Evolutionary conservation across 2,329 filamentous ascomycete genomes (phyloP).

Genomic region (Calonectria henricotiae): DNA sequence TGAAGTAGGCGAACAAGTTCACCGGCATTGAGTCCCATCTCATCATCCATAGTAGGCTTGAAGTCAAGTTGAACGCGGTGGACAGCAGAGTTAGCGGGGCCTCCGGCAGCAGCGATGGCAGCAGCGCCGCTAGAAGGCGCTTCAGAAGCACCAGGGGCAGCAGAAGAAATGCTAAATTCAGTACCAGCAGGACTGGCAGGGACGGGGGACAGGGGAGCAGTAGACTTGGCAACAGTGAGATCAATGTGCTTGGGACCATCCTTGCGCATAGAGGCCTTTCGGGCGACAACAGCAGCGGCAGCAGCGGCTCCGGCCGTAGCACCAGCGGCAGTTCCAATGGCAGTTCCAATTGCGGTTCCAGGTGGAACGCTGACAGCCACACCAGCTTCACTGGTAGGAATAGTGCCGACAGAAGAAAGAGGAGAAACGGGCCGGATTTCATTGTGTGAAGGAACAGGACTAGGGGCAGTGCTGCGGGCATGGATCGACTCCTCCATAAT

Average conservation of each 20-base stretch:
- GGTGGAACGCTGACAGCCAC: constrained; percentile 60
- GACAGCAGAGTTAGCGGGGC: constrained; percentile 76
- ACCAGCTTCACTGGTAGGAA: constrained; percentile 43
- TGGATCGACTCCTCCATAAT: constrained; percentile 57
- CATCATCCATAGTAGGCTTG: constrained; percentile 91
- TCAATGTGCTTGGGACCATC: constrained; percentile 69
- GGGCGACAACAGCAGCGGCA: constrained; percentile 59
- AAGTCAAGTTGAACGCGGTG: constrained; percentile 97
- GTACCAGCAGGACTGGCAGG: constrained; percentile 76
- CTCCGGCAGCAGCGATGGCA: constrained; percentile 76
- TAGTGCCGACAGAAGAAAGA: constrained; percentile 20
- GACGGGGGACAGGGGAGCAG: constrained; percentile 55
- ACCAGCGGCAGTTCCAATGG: constrained; percentile 45
- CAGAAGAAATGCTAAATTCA: constrained; percentile 74
- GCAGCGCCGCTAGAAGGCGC: constrained; percentile 68
- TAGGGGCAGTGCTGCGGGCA: constrained; percentile 51
- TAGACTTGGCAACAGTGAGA: constrained; percentile 64
- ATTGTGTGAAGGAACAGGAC: constrained; percentile 55
- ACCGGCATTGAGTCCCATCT: constrained; percentile 85
- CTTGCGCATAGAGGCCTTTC: constrained; percentile 73
- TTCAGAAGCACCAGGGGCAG: constrained; percentile 63
- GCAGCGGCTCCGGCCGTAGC: constrained; percentile 48
- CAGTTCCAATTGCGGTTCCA: constrained; percentile 48
- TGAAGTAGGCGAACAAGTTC: constrained; percentile 91
- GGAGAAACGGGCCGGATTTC: constrained; percentile 27